Percentiles rank a stretch among this genome's conserved stretches.
These are phyloP conservation scores for Trichoderma koningiopsis DNA, from an alignment of 2,329 filamentous ascomycete species.

Conservation along the genomic window DNA sequence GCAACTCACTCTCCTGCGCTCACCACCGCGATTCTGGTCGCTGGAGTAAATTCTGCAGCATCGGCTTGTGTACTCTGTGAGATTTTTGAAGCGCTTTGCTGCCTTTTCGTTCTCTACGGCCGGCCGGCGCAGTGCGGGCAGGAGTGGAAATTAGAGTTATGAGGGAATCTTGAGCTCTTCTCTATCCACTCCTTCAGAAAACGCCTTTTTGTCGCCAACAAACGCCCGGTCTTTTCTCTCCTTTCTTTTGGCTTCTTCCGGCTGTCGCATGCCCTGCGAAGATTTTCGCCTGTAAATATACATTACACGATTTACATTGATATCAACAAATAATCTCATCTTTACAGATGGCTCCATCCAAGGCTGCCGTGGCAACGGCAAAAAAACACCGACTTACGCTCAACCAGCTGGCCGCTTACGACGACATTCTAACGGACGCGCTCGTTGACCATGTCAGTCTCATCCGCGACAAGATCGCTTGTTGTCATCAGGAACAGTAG, in stretches of 20 bases:
- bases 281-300: background rate
- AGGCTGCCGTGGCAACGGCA: constrained; percentile 35
- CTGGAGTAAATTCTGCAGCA: background rate
- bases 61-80: background rate
- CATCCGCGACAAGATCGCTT: constrained; percentile 1
- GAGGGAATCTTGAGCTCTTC: constrained; percentile 22
- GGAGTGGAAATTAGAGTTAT: constrained; percentile 14
- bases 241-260: background rate
- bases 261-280: background rate
- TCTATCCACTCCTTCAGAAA: constrained; percentile 23
- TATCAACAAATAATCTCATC: background rate
- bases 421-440: constrained; percentile 93
- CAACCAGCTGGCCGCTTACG: constrained; percentile 85
- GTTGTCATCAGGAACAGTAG: background rate
- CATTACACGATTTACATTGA: background rate
- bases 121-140: constrained; percentile 6
- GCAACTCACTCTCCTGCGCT: constrained; percentile 6
- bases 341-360: constrained; percentile 42
- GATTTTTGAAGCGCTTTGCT: background rate
- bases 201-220: background rate
- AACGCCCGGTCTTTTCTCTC: background rate
- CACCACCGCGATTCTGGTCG: background rate
- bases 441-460: constrained; percentile 86
- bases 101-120: background rate
- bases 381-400: constrained; percentile 79